phyloP scores from a whole-genome alignment of 2,329 filamentous ascomycete species.

The Fusarium sp. region DNA sequence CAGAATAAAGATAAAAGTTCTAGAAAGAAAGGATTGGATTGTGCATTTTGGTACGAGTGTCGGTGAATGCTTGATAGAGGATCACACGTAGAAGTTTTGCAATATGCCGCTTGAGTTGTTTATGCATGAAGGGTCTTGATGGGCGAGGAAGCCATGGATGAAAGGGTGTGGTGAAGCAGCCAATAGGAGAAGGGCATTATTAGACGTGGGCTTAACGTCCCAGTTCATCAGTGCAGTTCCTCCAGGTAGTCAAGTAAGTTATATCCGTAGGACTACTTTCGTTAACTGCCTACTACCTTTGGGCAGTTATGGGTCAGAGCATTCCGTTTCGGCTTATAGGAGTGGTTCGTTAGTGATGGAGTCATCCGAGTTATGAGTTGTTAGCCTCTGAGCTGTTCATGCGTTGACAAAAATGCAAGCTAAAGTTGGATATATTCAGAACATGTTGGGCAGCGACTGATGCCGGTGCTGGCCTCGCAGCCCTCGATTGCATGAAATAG shows the following conservation, averaged over 20 bases:
- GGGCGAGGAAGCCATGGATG: slow-evolving; percentile 1
- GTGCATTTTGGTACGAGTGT: slow-evolving; percentile 3
- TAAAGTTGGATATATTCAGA: slow-evolving; percentile 12
- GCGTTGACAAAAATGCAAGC: slow-evolving; percentile 31
- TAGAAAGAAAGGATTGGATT: slow-evolving; percentile 10
- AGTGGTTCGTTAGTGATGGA: slow-evolving; percentile 16
- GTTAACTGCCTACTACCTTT: neutral
- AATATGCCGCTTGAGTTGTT: slow-evolving; percentile 10
- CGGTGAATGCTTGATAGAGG: slow-evolving; percentile 7
- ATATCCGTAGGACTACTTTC: neutral
- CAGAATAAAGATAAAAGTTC: slow-evolving; percentile 28
- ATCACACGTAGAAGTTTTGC: neutral
- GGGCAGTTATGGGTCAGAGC: slow-evolving; percentile 10
- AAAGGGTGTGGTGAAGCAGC: slow-evolving; percentile 17
- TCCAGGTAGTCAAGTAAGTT: neutral
- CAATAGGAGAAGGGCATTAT: slow-evolving; percentile 28
- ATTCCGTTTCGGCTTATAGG: slow-evolving; percentile 1
- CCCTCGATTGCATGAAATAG: slow-evolving; percentile 22
- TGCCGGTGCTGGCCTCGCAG: neutral
- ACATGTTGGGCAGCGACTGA: slow-evolving; percentile 16
- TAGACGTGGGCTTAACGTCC: slow-evolving; percentile 40
- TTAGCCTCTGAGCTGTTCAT: slow-evolving; percentile 42
- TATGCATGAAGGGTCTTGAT: slow-evolving; percentile 41
- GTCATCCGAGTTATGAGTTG: slow-evolving; percentile 36
- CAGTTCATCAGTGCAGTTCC: slow-evolving; percentile 19